Evolutionary conservation across 2,329 filamentous ascomycete genomes (phyloP).

Genomic region (Ampelomyces quisqualis): DNA sequence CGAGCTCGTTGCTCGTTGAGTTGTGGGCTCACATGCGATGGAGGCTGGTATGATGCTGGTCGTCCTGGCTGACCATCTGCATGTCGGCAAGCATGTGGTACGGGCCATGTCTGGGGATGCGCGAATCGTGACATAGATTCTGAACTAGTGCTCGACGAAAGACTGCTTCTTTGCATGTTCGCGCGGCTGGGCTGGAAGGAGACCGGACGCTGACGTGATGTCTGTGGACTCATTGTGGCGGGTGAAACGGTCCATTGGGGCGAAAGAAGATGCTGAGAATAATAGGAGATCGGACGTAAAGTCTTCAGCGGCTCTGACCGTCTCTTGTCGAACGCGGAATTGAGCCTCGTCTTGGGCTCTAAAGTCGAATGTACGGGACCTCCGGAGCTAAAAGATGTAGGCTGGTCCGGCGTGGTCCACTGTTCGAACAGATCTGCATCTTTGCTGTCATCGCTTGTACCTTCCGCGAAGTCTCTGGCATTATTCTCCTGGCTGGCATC

Average conservation of each 20-base stretch:
- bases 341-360: constrained; percentile 14
- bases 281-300: constrained; percentile 23
- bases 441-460: constrained; percentile 4
- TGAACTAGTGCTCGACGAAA: constrained; percentile 18
- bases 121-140: constrained; percentile 17
- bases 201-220: constrained; percentile 14
- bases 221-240: constrained; percentile 18
- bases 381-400: constrained; percentile 21
- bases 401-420: constrained; percentile 22
- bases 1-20: constrained; percentile 19
- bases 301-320: constrained; percentile 15
- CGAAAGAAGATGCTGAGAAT: constrained; percentile 20
- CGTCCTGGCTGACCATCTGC: constrained; percentile 7
- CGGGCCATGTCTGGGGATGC: constrained; percentile 19
- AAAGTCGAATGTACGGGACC: constrained; percentile 13
- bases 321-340: constrained; percentile 19
- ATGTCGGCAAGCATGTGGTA: constrained; percentile 10
- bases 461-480: constrained; percentile 3
- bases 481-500: constrained; percentile 13
- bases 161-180: constrained; percentile 13
- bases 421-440: constrained; percentile 15
- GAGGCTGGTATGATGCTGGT: constrained; percentile 18
- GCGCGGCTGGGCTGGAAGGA: constrained; percentile 17
- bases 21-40: constrained; percentile 20
- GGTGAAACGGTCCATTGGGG: constrained; percentile 28